Conservation (phyloP, 1,284 basidiomycete species). For the Malassezia yamatoensis region DNA sequence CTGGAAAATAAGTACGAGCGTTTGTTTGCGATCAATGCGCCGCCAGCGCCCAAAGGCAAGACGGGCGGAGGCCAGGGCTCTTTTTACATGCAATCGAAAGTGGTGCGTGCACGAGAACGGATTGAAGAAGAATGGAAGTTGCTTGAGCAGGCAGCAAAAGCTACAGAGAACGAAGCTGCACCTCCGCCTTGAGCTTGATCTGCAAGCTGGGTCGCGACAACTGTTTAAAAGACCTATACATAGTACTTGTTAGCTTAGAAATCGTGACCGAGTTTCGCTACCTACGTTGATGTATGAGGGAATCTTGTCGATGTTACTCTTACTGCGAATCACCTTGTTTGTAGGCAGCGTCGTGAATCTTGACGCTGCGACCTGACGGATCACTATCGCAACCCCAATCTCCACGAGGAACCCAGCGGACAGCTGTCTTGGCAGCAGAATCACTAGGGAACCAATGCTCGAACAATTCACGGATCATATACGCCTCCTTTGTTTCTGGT, state of each 20-base stretch:
- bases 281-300: no score
- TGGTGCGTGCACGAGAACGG: constrained; percentile 82
- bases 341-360: constrained; percentile 90
- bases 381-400: constrained; percentile 94
- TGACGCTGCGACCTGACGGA: constrained; percentile 87
- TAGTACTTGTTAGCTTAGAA: no score
- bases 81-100: constrained; percentile 84
- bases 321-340: not conserved
- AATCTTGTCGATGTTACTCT: not conserved
- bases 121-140: constrained; percentile 67
- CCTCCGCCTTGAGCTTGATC: no score
- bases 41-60: constrained; percentile 47
- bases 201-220: no score
- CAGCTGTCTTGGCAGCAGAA: constrained; percentile 81
- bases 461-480: constrained; percentile 86
- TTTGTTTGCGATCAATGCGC: constrained; percentile 75
- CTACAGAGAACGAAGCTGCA: not conserved
- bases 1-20: constrained; percentile 67
- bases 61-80: constrained; percentile 41
- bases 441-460: constrained; percentile 65
- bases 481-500: constrained; percentile 95
- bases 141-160: constrained; percentile 12
- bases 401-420: constrained; percentile 56
- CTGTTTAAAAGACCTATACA: no score
- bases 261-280: no score